Conservation (phyloP, 768 basidiomycete species). For the Hericium coralloides region DNA sequence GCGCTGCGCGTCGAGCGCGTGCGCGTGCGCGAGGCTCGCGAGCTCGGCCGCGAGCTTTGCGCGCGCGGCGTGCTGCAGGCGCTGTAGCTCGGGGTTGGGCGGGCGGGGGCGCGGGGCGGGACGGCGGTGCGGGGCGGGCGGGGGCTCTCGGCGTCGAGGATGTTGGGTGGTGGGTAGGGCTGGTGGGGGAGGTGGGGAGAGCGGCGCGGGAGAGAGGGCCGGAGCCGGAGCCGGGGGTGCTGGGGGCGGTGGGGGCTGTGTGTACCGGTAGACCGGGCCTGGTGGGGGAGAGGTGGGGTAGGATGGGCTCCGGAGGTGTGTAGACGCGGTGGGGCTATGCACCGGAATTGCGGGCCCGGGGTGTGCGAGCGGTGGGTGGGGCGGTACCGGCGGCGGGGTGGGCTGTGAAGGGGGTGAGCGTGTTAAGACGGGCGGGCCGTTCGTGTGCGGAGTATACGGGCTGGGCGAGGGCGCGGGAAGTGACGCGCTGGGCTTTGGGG, state of each 20-base stretch:
- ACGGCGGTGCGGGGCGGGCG: conserved; percentile 19
- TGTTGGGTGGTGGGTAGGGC: conserved; percentile 31
- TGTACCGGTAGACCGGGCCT: background rate
- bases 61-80: conserved; percentile 69
- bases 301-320: background rate
- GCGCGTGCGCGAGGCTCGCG: conserved; percentile 54
- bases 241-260: background rate
- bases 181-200: conserved; percentile 3
- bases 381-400: conserved; percentile 5
- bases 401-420: background rate
- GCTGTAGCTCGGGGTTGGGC: conserved; percentile 83
- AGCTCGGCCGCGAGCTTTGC: conserved; percentile 66
- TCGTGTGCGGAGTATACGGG: no score
- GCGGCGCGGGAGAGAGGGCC: background rate
- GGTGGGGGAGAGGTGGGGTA: conserved; percentile 21
- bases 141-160: conserved; percentile 55
- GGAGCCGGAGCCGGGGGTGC: background rate
- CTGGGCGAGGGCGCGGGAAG: background rate
- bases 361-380: conserved; percentile 5
- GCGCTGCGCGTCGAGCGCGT: conserved; percentile 60
- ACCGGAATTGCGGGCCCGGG: conserved; percentile 3
- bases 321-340: background rate
- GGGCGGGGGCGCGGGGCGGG: conserved; percentile 64
- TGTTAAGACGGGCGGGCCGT: no score
- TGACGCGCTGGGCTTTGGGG: background rate